phyloP scores from a whole-genome alignment of 352 stramenopile species.

The Globisporangium nagaii region DNA sequence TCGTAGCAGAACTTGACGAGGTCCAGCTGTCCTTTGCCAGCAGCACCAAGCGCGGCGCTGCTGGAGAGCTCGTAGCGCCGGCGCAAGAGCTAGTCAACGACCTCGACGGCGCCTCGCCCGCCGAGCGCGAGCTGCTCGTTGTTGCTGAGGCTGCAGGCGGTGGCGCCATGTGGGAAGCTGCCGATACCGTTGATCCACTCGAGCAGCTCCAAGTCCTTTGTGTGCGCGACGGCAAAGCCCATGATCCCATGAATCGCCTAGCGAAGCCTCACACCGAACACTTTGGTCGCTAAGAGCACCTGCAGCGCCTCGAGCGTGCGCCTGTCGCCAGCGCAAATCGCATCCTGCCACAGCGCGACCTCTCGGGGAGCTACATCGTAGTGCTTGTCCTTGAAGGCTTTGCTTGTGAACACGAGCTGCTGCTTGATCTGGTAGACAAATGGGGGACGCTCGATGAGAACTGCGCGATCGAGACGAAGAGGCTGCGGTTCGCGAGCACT shows the following conservation, averaged over 20 bases:
- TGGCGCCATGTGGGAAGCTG: background rate
- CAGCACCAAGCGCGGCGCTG: background rate
- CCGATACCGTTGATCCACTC: background rate
- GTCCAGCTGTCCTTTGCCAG: slow-evolving; percentile 14
- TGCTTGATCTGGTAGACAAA: no score
- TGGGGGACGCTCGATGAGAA: no score
- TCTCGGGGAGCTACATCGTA: no score
- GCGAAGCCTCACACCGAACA: background rate
- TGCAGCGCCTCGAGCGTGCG: background rate
- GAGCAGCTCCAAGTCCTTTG: slow-evolving; percentile 1
- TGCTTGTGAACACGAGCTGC: no score
- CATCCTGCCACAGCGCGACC: background rate
- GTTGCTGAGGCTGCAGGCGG: no score
- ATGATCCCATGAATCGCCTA: background rate
- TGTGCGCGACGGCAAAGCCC: background rate
- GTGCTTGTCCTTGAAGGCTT: no score
- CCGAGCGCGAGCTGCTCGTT: background rate
- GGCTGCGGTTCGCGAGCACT: no score
- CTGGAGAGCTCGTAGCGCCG: background rate
- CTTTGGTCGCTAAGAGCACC: background rate
- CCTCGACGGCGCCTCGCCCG: background rate
- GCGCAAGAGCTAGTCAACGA: background rate
- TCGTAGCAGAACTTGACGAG: slow-evolving; percentile 26
- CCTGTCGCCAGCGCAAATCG: background rate
- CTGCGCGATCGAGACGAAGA: no score